Conservation (phyloP, 108 stramenopile species). For the Cyclotella choctawhatcheeana region DNA sequence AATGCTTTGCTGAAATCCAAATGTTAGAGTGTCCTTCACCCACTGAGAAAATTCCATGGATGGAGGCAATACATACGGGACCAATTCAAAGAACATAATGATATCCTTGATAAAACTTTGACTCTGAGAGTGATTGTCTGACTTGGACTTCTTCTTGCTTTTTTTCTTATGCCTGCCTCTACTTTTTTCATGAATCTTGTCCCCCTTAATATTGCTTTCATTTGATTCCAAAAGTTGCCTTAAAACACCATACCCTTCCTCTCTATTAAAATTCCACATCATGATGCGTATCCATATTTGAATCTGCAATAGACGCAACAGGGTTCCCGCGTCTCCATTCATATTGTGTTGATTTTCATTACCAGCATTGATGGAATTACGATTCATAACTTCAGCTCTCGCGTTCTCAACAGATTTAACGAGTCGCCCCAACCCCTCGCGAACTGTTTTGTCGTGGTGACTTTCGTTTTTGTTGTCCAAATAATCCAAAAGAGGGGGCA, state of each 20-base stretch:
- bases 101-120: constrained; percentile 35
- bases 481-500: neutral
- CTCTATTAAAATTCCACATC: constrained; percentile 36
- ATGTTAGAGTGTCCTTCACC: constrained; percentile 37
- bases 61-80: constrained; percentile 44
- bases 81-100: constrained; percentile 24
- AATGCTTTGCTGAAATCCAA: constrained; percentile 41
- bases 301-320: constrained; percentile 30
- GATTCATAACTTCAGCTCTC: neutral
- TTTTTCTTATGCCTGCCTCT: constrained; percentile 12
- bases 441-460: neutral
- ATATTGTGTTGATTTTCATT: neutral
- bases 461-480: neutral
- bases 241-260: constrained; percentile 36
- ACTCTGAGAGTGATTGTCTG: neutral
- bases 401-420: constrained; percentile 2
- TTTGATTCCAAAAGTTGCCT: constrained; percentile 4
- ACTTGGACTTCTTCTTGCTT: neutral
- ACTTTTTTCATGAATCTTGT: neutral
- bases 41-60: constrained; percentile 44
- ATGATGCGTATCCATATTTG: constrained; percentile 53
- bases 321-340: constrained; percentile 1
- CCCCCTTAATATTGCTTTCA: constrained; percentile 2
- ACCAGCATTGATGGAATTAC: neutral
- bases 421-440: neutral